Conservation (phyloP, 768 basidiomycete species). For the Clavaria fumosa region DNA sequence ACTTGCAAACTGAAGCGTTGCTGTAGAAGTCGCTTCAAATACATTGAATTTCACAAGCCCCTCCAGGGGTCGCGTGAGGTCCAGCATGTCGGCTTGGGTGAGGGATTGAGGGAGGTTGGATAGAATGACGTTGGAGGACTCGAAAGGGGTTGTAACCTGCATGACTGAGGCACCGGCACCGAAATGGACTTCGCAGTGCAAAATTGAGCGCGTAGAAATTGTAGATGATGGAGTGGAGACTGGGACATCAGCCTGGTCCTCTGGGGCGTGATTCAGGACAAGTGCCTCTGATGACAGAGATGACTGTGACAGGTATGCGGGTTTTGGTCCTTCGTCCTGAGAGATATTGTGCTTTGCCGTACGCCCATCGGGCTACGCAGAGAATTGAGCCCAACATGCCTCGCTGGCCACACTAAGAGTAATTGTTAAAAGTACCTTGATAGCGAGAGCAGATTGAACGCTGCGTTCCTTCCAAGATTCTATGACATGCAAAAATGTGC, state of each 20-base stretch:
- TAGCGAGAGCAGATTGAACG: not conserved
- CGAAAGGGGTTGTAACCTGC: slow-evolving; percentile 23
- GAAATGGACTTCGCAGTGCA: slow-evolving; percentile 20
- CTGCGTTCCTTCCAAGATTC: not conserved
- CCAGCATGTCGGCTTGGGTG: slow-evolving; percentile 17
- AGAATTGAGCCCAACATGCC: no score
- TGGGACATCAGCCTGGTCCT: not conserved
- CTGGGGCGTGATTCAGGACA: not conserved
- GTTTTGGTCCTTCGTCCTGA: not conserved
- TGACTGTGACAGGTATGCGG: not conserved
- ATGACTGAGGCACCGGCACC: slow-evolving; percentile 19
- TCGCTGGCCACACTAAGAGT: not conserved
- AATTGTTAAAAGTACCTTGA: not conserved
- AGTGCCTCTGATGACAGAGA: slow-evolving; percentile 7
- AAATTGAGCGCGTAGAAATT: slow-evolving; percentile 11
- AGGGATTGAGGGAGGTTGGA: slow-evolving; percentile 25
- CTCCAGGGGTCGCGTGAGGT: slow-evolving; percentile 14
- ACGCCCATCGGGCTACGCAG: no score
- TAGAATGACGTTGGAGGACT: slow-evolving; percentile 24
- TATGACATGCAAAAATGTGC: slow-evolving; percentile 4
- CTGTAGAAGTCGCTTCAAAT: slow-evolving; percentile 2
- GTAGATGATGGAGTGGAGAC: not conserved
- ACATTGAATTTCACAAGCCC: slow-evolving; percentile 8
- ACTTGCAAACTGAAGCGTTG: slow-evolving; percentile 18
- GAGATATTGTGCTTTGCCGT: no score